Evolutionary conservation across 202 grass and related monocot species (phyloP).

Genomic region (Setaria italica): DNA sequence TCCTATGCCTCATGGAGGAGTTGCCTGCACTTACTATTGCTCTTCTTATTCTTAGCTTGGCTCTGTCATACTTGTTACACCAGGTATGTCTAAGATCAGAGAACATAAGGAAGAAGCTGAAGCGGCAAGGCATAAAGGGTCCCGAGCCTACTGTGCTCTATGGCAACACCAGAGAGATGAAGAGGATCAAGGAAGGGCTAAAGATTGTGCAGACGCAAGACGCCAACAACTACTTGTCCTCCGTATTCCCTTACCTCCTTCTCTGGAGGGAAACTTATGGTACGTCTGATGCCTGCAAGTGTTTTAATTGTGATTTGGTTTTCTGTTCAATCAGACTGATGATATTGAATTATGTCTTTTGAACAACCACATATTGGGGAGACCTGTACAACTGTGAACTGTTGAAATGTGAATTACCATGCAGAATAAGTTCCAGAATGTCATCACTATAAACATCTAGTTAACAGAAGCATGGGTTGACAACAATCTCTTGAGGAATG

Average conservation of each 20-base stretch:
- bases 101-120: constrained; percentile 64
- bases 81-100: constrained; percentile 48
- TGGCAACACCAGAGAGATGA: constrained; percentile 73
- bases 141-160: constrained; percentile 62
- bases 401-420: not conserved
- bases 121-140: constrained; percentile 66
- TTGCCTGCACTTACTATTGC: not conserved
- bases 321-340: constrained; percentile 25
- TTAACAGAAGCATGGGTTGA: too few relatives aligned
- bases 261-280: constrained; percentile 72
- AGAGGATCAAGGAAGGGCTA: constrained; percentile 53
- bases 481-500: too few relatives aligned
- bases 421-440: not conserved
- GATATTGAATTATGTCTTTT: not conserved
- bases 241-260: constrained; percentile 66
- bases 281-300: constrained; percentile 34
- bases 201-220: constrained; percentile 37
- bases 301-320: not conserved
- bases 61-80: constrained; percentile 43
- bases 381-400: not conserved
- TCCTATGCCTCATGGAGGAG: constrained; percentile 40
- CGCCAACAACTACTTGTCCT: constrained; percentile 49
- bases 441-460: not conserved
- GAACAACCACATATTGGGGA: not conserved
- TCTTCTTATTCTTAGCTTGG: constrained; percentile 43